Percentiles rank a stretch among this genome's conserved stretches.
phyloP scores from a whole-genome alignment of 2,329 filamentous ascomycete genomes.

The Neoarthrinium moseri region DNA sequence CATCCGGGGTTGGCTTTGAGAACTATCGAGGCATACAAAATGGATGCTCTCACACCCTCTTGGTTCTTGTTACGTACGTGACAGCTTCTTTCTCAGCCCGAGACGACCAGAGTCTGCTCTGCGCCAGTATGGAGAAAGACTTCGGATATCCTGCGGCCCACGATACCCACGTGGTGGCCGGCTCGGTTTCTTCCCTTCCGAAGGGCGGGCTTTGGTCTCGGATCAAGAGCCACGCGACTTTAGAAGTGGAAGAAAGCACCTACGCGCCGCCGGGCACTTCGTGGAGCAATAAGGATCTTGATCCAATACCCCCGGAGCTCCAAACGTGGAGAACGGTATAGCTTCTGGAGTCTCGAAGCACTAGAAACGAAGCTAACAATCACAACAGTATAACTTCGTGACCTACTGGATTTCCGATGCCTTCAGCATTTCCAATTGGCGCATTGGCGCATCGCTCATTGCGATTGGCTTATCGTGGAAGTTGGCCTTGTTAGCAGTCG shows the following conservation, averaged over 20 bases:
- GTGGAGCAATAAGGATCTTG: conserved; percentile 13
- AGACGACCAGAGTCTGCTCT: not conserved
- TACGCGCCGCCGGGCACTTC: conserved; percentile 10
- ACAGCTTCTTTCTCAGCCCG: not conserved
- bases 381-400: conserved; percentile 7
- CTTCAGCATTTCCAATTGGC: conserved; percentile 17
- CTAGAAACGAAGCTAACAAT: not conserved
- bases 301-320: conserved; percentile 8
- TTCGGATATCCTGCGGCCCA: not conserved
- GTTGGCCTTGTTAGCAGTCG: conserved; percentile 16
- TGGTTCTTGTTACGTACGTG: conserved; percentile 5
- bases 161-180: conserved; percentile 7
- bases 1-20: no score
- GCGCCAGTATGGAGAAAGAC: not conserved
- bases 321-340: conserved; percentile 8
- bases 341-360: no score
- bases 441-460: conserved; percentile 16
- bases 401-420: conserved; percentile 20
- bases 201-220: conserved; percentile 8
- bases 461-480: conserved; percentile 18
- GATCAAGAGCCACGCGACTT: conserved; percentile 4
- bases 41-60: not conserved
- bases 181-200: conserved; percentile 7
- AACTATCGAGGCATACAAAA: no score
- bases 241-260: conserved; percentile 13